Evolutionary conservation across 2,329 filamentous ascomycete genomes (phyloP), one percentile per base, ranked within the genome.

Genomic region (Parastagonospora avenae): DNA sequence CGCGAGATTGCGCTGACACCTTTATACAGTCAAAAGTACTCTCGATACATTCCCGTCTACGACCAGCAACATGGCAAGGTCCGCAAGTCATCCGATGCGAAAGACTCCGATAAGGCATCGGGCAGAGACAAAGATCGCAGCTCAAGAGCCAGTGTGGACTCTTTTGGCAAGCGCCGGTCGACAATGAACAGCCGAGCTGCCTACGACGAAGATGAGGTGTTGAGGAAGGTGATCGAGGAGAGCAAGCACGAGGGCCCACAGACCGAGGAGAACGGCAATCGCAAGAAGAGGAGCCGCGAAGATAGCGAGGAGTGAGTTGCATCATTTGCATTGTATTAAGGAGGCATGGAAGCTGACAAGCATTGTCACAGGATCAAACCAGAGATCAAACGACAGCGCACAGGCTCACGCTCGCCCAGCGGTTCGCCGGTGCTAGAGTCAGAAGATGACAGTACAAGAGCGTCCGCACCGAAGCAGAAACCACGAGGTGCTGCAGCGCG

Each of bases 131-230:
- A 79, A 77, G 76, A 84, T 72, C 68, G 83, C 77, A 58, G 84
- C 80, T 73, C 78, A 19, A 74, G 81, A 52, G 75, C 76, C 42
- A 84, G 78, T 60, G 81, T 80, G 36, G 78, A 81, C 37, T 82
- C 85, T 46, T 82, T 84, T 45, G 86, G 88, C 32, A 97, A 97
- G 73, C 85, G 94, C 52, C 85, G 94, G 27, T 96, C 92, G 15
- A 99, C 94, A 6, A 97, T 97, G 91, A 96, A 97, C 70, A 99
- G 94, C 72, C 86, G 93, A 55, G 92, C 93, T 36, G 93, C 92
- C 16, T 97, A 97, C 64, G 92, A 97, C 59, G 94, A 99, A 74
- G 92, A 96, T 63, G 91, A 95, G 71, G 87, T 92, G 66, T 75
- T 99, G 33, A 85, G 92, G 47, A 85, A 90, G 60, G 94, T 93